These are phyloP conservation scores for Septoria petroselini DNA, from an alignment of 2,329 filamentous ascomycete species.

Conservation along the genomic window DNA sequence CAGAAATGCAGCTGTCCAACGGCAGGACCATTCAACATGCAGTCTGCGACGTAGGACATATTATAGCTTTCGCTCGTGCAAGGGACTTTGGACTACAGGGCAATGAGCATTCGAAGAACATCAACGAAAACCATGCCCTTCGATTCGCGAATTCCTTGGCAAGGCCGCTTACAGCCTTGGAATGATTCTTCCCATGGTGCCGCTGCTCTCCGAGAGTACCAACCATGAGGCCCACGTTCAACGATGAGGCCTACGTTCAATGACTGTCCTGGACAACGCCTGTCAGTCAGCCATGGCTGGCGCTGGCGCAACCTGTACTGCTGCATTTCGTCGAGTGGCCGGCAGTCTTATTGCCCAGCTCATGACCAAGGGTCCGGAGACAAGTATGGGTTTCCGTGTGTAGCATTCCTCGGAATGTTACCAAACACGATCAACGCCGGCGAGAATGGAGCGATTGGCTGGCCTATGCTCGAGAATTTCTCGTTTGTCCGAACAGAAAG, in stretches of 20 bases:
- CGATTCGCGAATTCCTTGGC: conserved; percentile 18
- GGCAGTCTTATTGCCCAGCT: conserved; percentile 18
- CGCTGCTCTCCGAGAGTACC: conserved; percentile 14
- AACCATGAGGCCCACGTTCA: conserved; percentile 19
- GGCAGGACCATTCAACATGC: conserved; percentile 15
- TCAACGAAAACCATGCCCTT: conserved; percentile 16
- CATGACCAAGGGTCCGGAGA: conserved; percentile 9
- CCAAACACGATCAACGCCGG: conserved; percentile 18
- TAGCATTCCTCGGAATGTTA: conserved; percentile 20
- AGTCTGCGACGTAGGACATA: conserved; percentile 23
- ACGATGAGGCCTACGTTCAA: conserved; percentile 19
- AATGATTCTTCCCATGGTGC: conserved; percentile 25
- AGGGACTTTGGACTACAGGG: conserved; percentile 18
- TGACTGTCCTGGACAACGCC: conserved; percentile 21
- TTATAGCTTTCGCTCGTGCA: conserved; percentile 22
- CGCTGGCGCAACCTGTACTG: conserved; percentile 23
- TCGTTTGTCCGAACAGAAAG: no score
- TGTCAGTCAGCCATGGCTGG: conserved; percentile 25
- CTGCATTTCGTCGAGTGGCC: conserved; percentile 18
- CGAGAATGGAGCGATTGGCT: not conserved
- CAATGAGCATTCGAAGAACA: conserved; percentile 18
- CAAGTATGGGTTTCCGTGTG: conserved; percentile 17
- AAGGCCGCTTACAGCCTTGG: conserved; percentile 20
- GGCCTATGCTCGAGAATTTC: no score
- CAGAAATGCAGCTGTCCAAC: conserved; percentile 15